phyloP scores from a whole-genome alignment of 805 yeast genomes.

The Zygoascus tannicola region DNA sequence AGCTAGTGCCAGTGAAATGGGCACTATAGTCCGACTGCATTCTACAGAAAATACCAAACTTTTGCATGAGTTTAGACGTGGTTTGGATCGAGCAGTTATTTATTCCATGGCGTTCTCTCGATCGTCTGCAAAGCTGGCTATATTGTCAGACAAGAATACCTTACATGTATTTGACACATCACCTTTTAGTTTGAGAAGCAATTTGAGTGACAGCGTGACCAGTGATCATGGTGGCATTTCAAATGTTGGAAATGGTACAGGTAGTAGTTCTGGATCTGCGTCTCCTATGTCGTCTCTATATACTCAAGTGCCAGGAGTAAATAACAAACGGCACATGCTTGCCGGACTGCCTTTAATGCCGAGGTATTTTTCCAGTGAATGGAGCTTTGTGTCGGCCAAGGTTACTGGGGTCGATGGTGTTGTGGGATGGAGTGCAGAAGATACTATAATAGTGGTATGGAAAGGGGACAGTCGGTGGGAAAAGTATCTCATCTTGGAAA shows the following conservation, averaged over 20 bases:
- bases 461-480: constrained; percentile 66
- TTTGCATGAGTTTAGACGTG: constrained; percentile 80
- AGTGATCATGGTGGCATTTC: not conserved
- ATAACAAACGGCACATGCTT: constrained; percentile 52
- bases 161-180: constrained; percentile 70
- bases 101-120: constrained; percentile 81
- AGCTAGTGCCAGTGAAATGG: constrained; percentile 76
- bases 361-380: constrained; percentile 68
- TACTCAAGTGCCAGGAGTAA: constrained; percentile 3
- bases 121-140: constrained; percentile 66
- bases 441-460: constrained; percentile 72
- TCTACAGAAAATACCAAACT: constrained; percentile 59
- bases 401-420: constrained; percentile 38
- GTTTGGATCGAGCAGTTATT: constrained; percentile 74
- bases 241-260: not conserved
- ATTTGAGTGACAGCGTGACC: not conserved
- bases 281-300: constrained; percentile 14
- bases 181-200: constrained; percentile 3
- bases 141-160: constrained; percentile 81
- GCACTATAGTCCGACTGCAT: constrained; percentile 70
- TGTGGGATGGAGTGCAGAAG: constrained; percentile 72
- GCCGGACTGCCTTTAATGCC: constrained; percentile 58
- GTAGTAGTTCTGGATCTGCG: constrained; percentile 1
- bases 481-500: constrained; percentile 62
- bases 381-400: constrained; percentile 78